Evolutionary conservation across 2,329 filamentous ascomycete species (phyloP).

Genomic region (Penicillium sp.): DNA sequence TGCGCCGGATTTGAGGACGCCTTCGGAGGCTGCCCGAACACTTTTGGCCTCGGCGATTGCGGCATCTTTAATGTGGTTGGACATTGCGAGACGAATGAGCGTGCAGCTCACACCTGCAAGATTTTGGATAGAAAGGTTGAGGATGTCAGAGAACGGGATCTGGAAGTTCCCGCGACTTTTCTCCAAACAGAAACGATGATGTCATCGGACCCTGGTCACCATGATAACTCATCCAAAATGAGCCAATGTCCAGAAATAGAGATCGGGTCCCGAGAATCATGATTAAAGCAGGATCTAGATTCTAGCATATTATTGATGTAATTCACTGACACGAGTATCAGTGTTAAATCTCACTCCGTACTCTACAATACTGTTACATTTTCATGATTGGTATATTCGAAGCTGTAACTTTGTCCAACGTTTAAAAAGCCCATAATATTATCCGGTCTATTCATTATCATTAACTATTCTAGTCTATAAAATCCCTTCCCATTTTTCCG

Average conservation of each 20-base stretch:
- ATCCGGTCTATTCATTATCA: not conserved
- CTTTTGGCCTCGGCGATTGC: slow-evolving; percentile 70
- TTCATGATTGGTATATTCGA: not conserved
- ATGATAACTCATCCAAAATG: not conserved
- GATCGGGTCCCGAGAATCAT: not conserved
- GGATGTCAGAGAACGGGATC: not conserved
- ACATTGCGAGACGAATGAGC: slow-evolving; percentile 26
- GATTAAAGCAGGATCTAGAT: not conserved
- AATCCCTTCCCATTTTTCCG: not conserved
- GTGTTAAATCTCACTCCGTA: not conserved
- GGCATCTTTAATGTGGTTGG: slow-evolving; percentile 57
- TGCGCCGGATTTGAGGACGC: slow-evolving; percentile 72
- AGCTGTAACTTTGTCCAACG: not conserved
- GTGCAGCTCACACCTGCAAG: not conserved
- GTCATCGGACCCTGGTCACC: not conserved
- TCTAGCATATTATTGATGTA: not conserved
- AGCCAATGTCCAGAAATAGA: not conserved
- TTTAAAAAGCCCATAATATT: not conserved
- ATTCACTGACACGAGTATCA: too few relatives aligned
- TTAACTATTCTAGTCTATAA: not conserved
- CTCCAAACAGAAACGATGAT: not conserved
- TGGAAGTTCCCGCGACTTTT: not conserved
- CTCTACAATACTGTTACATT: not conserved
- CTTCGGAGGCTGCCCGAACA: slow-evolving; percentile 62
- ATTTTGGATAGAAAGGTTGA: not conserved